Percentiles rank a stretch among this genome's conserved stretches.
Conservation (phyloP, 176 grass and related monocot species). For the Oropetium thomaeum region DNA sequence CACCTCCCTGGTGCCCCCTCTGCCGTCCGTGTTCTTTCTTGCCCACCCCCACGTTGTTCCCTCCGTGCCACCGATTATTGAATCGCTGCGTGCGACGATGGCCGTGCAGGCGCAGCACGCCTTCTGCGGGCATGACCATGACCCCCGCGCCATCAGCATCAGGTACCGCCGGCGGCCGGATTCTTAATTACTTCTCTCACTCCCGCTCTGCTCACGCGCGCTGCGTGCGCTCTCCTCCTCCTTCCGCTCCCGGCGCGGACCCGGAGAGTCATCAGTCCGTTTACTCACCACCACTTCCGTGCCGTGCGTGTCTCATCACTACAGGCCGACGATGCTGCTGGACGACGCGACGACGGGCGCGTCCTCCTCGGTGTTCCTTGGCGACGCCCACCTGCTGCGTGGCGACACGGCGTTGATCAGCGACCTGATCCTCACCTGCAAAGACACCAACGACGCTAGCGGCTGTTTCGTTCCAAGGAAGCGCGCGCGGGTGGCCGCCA, state of each 20-base stretch:
- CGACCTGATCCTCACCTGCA: constrained; percentile 40
- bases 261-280: too few species aligned
- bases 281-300: not conserved
- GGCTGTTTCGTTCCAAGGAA: constrained; percentile 22
- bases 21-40: not conserved
- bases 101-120: constrained; percentile 48
- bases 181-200: too few species aligned
- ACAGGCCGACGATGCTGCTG: not conserved
- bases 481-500: constrained; percentile 2
- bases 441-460: not conserved
- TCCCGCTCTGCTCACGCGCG: too few species aligned
- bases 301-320: not conserved
- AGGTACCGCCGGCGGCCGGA: too few species aligned
- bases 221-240: not conserved
- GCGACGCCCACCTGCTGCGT: not conserved
- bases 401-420: constrained; percentile 37
- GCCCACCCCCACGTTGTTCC: not conserved
- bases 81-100: constrained; percentile 31
- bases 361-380: constrained; percentile 21
- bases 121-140: constrained; percentile 27
- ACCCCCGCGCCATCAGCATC: constrained; percentile 26
- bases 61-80: not conserved
- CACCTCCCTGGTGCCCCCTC: not conserved
- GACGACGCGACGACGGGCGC: not conserved
- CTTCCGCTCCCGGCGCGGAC: not conserved